A percentile compares a stretch with the other conserved stretches of the same genome.
phyloP scores from a whole-genome alignment of 179 eudicot genomes.

The Spergularia azorica region DNA sequence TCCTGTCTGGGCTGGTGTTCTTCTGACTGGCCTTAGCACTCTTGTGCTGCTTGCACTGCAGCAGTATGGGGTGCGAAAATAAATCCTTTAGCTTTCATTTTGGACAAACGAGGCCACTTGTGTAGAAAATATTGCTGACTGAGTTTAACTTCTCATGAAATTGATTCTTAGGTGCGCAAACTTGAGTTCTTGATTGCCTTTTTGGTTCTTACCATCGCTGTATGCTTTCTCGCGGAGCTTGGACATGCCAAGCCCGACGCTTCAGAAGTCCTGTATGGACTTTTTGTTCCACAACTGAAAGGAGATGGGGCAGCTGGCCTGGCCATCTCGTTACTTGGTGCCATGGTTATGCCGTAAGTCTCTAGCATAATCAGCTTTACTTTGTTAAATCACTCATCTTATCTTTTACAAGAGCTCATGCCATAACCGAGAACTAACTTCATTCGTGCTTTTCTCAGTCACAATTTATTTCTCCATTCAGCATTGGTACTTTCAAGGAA shows the following conservation, averaged over 20 bases:
- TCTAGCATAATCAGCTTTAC: not conserved
- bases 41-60: constrained; percentile 80
- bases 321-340: constrained; percentile 97
- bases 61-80: constrained; percentile 77
- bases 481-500: constrained; percentile 97
- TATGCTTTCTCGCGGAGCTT: constrained; percentile 82
- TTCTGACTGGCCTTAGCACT: constrained; percentile 93
- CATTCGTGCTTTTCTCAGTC: constrained; percentile 48
- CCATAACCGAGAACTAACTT: not conserved
- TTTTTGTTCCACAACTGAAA: constrained; percentile 92
- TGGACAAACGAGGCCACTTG: not conserved
- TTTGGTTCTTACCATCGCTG: constrained; percentile 82
- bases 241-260: constrained; percentile 83
- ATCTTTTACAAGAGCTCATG: not conserved
- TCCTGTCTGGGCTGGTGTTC: constrained; percentile 96
- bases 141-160: constrained; percentile 15
- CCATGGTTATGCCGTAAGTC: constrained; percentile 99
- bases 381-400: not conserved
- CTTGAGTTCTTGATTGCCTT: constrained; percentile 89
- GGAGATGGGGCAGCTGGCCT: constrained; percentile 84
- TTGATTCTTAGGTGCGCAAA: constrained; percentile 69
- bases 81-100: constrained; percentile 10
- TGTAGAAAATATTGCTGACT: not conserved
- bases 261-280: constrained; percentile 75
- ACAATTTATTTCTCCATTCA: constrained; percentile 97